Evolutionary conservation across 148 eudicot genomes (phyloP), one percentile per base, ranked within the genome.

Genomic region (Rhododendron griersonianum): DNA sequence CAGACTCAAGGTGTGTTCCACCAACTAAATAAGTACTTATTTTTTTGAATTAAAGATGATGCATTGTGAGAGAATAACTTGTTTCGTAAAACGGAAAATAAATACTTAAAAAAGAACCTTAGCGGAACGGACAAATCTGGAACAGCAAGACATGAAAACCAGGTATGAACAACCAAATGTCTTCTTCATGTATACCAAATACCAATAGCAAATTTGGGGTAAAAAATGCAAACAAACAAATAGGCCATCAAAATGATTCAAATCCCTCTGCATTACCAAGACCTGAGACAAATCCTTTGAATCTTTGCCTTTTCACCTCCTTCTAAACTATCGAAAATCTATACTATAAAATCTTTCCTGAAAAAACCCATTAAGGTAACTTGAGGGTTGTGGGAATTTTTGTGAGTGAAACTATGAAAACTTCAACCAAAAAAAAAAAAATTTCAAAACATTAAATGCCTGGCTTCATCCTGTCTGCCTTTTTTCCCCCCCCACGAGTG

Each of bases 381-480:
- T 23, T 18, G 71, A 53, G 73, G 67, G 47, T 5, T 51, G 23
- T 55, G 23, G 28, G 69, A 48, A 23, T 80, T 80, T 84, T 63
- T 77, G 79, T 50, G 78, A 7, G 59, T 63, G 48, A 61, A 83
- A 67, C 71, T 47, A 67, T 67, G 33, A 71, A 33, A 71, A 71
- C 19, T 14, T 25, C 7, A 51, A 11, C 0, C 3, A 14, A 3
- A 61, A 21, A 1, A 11, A 25, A 65, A 65, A 25, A 83, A 30
- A 30, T 28, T 28, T 1, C 0, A 51, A n/a, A n/a, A 82, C n/a
- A 44, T 69, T 23, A 44, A 55, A 89, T 93, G 94, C 94, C 94
- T 93, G 94, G 93, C 93, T 91, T 84, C 89, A 88, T 87, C 90
- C 95, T 91, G 95, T 93, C 91, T 93, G 95, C 95, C 95, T 61